A percentile compares a stretch with the other conserved stretches of the same genome.
These are phyloP conservation scores for Podosphaera aphanis DNA, from an alignment of 2,329 filamentous ascomycete genomes.

Conservation along the genomic window DNA sequence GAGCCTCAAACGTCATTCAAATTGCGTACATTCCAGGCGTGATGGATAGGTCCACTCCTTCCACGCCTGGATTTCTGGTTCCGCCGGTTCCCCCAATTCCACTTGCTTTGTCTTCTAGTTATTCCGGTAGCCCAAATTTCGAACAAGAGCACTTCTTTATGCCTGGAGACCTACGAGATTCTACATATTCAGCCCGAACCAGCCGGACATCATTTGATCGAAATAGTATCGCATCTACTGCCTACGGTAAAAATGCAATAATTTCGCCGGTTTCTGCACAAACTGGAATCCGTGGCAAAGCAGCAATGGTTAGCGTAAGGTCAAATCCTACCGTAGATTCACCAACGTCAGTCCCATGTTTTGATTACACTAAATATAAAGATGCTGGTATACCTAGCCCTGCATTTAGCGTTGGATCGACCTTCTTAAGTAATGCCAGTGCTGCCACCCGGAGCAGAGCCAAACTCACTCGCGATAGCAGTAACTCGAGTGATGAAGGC, in stretches of 20 bases:
- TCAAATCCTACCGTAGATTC: constrained; percentile 32
- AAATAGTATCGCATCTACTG: constrained; percentile 70
- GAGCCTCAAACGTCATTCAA: constrained; percentile 96
- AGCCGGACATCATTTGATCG: constrained; percentile 40
- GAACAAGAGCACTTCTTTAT: constrained; percentile 85
- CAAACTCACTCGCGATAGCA: constrained; percentile 35
- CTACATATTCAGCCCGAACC: constrained; percentile 58
- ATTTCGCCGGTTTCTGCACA: constrained; percentile 59
- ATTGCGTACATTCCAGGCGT: constrained; percentile 97
- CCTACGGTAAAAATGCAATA: constrained; percentile 78
- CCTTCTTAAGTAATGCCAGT: constrained; percentile 41
- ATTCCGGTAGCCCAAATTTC: constrained; percentile 31
- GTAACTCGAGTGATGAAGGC: constrained; percentile 21
- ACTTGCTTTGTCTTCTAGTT: constrained; percentile 31
- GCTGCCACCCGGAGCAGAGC: constrained; percentile 32
- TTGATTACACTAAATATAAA: constrained; percentile 40
- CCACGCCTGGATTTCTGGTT: constrained; percentile 58
- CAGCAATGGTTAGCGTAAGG: constrained; percentile 82
- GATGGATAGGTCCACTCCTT: constrained; percentile 68
- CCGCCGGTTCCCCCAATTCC: constrained; percentile 91
- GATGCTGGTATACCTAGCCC: constrained; percentile 26
- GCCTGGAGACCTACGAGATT: constrained; percentile 71
- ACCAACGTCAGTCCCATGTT: constrained; percentile 48
- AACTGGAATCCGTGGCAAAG: constrained; percentile 68
- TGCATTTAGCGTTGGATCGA: constrained; percentile 43